A percentile compares a stretch with the other conserved stretches of the same genome.
phyloP scores from a whole-genome alignment of 148 eudicot species.

The Agrostemma githago region DNA sequence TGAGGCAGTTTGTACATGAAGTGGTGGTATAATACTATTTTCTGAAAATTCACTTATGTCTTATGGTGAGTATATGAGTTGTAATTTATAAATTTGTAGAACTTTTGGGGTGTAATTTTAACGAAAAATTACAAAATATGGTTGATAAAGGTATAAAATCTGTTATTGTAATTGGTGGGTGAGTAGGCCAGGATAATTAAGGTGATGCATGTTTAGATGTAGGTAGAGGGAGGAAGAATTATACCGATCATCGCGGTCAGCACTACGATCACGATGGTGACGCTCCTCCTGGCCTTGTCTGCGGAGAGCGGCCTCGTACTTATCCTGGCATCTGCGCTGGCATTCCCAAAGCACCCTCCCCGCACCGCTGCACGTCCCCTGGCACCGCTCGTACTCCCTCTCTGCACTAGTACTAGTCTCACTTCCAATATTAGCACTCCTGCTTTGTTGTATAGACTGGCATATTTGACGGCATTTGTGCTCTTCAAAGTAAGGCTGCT shows the following conservation, averaged over 20 bases:
- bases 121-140: too few relatives aligned
- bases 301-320: slow-evolving; percentile 19
- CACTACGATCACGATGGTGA: neutral
- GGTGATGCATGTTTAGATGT: too few relatives aligned
- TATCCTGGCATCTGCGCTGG: slow-evolving; percentile 22
- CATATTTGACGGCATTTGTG: slow-evolving; percentile 17
- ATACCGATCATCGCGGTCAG: slow-evolving; percentile 10
- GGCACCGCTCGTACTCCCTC: slow-evolving; percentile 26
- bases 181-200: too few relatives aligned
- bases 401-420: slow-evolving; percentile 3
- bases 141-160: too few relatives aligned
- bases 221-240: neutral
- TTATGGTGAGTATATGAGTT: too few relatives aligned
- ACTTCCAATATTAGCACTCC: neutral
- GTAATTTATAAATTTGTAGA: too few relatives aligned
- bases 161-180: too few relatives aligned
- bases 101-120: too few relatives aligned
- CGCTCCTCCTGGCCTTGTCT: slow-evolving; percentile 6
- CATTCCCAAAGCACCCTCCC: slow-evolving; percentile 24
- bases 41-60: too few relatives aligned
- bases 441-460: neutral
- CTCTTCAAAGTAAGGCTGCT: slow-evolving; percentile 31
- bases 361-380: slow-evolving; percentile 16
- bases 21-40: too few relatives aligned
- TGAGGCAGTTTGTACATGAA: too few relatives aligned